Evolutionary conservation across 163 green algal genomes (phyloP), one percentile per base, ranked within the genome.

Genomic region (Volvox carteri): DNA sequence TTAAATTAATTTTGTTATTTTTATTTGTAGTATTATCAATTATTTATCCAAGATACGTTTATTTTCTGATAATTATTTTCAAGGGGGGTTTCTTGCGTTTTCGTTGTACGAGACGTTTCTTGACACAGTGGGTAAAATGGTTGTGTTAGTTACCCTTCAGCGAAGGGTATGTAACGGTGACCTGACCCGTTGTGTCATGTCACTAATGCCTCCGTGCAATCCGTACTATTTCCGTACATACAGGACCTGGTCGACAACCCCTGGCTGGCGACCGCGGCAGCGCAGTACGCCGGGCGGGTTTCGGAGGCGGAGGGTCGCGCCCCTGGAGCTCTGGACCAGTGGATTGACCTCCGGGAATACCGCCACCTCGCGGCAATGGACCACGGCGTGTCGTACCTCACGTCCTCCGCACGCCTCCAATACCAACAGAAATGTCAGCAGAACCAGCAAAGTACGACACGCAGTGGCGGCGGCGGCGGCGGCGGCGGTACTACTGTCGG

Each of bases 211-310:
- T n/a, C n/a, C n/a, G n/a, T n/a, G n/a, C n/a, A n/a, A n/a, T n/a
- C n/a, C n/a, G n/a, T n/a, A n/a, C n/a, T n/a, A n/a, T n/a, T n/a
- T 52, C 19, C 58, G 1, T 4, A n/a, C 23, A 14, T 44, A 4
- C 83, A 89, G 84, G 84, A 89, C 50, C 70, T 89, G 52, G 84
- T 89, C 28, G 37, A 62, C 70, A 89, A 89, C 70, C 50, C 11
- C 3, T 89, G 84, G 84, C 68, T 89, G 84, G 68, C 84, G 14
- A 16, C 35, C 0, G 84, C 84, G 4, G 68, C 84, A 3, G 4
- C 14, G 65, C 50, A 75, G 37, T 89, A 89, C 84, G 84, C 84
- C 6, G 50, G 39, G 6, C 81, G 81, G 42, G 65, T 80, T 23
- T 48, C 35, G 8, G 62, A 33, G 23, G 23, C 37, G 21, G 37